Evolutionary conservation across 306 rosid species (phyloP), one percentile per base, ranked within the genome.

Genomic region (Geum urbanum): DNA sequence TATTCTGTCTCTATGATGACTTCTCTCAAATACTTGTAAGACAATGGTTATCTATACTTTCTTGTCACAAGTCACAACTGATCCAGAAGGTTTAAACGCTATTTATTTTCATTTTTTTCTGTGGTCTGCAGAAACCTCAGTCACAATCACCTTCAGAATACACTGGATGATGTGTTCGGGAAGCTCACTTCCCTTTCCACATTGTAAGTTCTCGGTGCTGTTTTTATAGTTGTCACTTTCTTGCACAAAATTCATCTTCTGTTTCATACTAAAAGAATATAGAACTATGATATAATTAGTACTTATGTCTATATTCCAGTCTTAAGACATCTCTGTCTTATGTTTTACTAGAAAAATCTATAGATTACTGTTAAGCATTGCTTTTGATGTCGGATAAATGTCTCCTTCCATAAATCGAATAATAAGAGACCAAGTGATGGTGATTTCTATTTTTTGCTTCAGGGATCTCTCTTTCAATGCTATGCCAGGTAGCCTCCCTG

Each of bases 401-500:
- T 32, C 37, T 32, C 37, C 37, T 32, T 18, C 72, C 14, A 66
- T 60, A 43, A 40, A 65, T 2, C 39, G 39, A 37, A 6, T 15
- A 24, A 48, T 22, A 48, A 19, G 51, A 12, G 24, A 20, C 54
- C 47, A 70, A 44, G 53, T 77, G 78, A 77, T 55, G 15, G 37
- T 69, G 57, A 69, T 52, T 57, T 76, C 37, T 78, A 32, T 78
- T 69, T 32, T 74, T 71, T 75, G 74, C 80, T 79, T 82, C 95
- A 94, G 99, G 89, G 99, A 95, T 61, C 80, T 95, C 51, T 95
- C 99, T 10, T 91, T 80, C 86, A 95, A 95, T 87, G 10, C 84
- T 70, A 67, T 95, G 65, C 37, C 89, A 6, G 95, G 97, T 20
- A 70, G 70, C 80, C 97, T 95, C 72, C 99, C 99, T 67, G 82